Conservation (phyloP, 208 protist genomes). For the Crithidia thermophila region DNA sequence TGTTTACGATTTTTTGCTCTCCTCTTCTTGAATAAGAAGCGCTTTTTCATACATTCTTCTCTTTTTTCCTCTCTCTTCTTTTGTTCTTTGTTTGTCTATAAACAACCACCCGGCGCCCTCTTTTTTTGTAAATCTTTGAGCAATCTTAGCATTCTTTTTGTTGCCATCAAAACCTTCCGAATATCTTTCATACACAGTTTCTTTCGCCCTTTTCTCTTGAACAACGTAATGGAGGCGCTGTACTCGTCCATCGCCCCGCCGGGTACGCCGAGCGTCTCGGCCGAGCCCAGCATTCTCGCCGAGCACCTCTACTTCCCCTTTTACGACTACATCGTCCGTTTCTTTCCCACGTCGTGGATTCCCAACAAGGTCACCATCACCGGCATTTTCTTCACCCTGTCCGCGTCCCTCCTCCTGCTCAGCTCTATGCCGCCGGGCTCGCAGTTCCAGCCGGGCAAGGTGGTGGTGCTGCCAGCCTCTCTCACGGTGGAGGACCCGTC, state of each 20-base stretch:
- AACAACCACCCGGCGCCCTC: background rate
- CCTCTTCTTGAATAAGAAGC: too few species aligned
- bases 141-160: too few species aligned
- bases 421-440: conserved; percentile 60
- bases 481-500: conserved; percentile 31
- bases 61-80: background rate
- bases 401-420: conserved; percentile 80
- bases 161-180: too few species aligned
- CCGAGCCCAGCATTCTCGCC: conserved; percentile 67
- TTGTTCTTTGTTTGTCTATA: background rate
- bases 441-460: conserved; percentile 57
- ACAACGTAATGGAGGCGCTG: background rate
- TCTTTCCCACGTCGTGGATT: conserved; percentile 63
- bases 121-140: too few species aligned
- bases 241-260: conserved; percentile 42
- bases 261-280: conserved; percentile 34
- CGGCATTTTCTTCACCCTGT: conserved; percentile 71
- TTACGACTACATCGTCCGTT: conserved; percentile 74
- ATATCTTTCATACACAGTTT: background rate
- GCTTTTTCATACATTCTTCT: background rate
- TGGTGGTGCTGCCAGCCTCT: conserved; percentile 49
- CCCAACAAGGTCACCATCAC: conserved; percentile 86
- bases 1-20: too few species aligned
- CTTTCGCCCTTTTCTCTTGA: conserved; percentile 3
- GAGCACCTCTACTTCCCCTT: conserved; percentile 84